Conservation (phyloP, 306 rosid species). For the Vigna radiata region DNA sequence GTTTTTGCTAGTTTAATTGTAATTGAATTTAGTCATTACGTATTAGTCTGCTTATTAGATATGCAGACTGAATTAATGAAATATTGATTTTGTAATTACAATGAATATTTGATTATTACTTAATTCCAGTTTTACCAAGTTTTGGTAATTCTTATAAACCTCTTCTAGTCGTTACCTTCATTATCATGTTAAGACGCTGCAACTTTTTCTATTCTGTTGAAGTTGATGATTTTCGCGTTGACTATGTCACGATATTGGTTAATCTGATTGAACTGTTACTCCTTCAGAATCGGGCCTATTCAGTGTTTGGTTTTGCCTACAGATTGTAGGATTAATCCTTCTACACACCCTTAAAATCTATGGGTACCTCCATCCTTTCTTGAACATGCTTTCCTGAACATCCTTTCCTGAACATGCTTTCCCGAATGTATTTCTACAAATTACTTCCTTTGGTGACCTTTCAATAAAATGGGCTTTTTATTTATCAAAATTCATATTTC, state of each 20-base stretch:
- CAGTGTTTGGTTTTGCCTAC: neutral
- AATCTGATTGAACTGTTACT: neutral
- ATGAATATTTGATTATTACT: neutral
- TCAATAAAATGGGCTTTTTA: neutral
- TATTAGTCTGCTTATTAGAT: neutral
- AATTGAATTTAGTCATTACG: slow-evolving; percentile 13
- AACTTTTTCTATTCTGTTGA: neutral
- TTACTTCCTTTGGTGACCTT: slow-evolving; percentile 3
- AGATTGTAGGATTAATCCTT: neutral
- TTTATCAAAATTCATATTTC: neutral
- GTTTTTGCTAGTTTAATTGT: slow-evolving; percentile 36
- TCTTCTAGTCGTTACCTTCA: neutral
- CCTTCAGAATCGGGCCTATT: neutral
- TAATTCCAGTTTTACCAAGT: neutral
- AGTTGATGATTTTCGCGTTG: neutral
- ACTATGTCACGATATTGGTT: neutral
- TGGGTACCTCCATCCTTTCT: too few species aligned
- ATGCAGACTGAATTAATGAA: neutral
- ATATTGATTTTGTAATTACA: slow-evolving; percentile 3
- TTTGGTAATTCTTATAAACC: neutral
- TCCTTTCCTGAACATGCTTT: too few species aligned
- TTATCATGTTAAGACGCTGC: neutral
- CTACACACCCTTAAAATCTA: too few species aligned
- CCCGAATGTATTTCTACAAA: neutral
- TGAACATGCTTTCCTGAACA: too few species aligned